A percentile compares a stretch with the other conserved stretches of the same genome.
phyloP scores from a whole-genome alignment of 352 stramenopile species.

The Phytophthora parvispora region DNA sequence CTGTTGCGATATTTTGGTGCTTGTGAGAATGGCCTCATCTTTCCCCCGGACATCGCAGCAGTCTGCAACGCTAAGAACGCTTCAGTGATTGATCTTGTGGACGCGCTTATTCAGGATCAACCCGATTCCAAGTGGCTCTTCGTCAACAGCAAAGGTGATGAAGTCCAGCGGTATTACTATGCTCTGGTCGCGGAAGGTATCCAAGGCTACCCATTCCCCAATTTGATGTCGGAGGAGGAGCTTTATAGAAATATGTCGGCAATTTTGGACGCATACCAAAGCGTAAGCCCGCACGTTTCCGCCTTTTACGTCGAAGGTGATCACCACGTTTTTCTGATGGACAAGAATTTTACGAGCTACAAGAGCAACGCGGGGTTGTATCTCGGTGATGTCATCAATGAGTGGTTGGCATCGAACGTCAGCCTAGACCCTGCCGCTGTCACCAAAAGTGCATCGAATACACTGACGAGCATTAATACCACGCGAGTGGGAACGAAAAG shows the following conservation, averaged over 20 bases:
- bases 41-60: conserved; percentile 43
- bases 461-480: too few species aligned
- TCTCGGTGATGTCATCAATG: conserved; percentile 32
- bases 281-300: conserved; percentile 16
- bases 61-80: conserved; percentile 44
- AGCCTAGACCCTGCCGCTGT: neutral
- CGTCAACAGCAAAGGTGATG: conserved; percentile 64
- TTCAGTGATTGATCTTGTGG: conserved; percentile 46
- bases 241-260: conserved; percentile 59
- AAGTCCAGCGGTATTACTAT: conserved; percentile 67
- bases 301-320: conserved; percentile 35
- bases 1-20: conserved; percentile 49
- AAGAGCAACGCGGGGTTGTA: conserved; percentile 23
- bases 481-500: too few species aligned
- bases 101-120: conserved; percentile 44
- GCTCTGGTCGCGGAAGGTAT: conserved; percentile 59
- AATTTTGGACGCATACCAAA: conserved; percentile 43
- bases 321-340: conserved; percentile 32
- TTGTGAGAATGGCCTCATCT: conserved; percentile 22
- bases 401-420: conserved; percentile 29
- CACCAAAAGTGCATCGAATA: too few species aligned
- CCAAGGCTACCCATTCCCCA: conserved; percentile 50
- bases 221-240: conserved; percentile 51
- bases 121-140: conserved; percentile 63
- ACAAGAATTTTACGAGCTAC: conserved; percentile 30